Percentiles rank a stretch among this genome's conserved stretches.
These are phyloP conservation scores for Saccharomyces hybrid DNA, from an alignment of 1,139 yeast genomes.

Conservation along the genomic window DNA sequence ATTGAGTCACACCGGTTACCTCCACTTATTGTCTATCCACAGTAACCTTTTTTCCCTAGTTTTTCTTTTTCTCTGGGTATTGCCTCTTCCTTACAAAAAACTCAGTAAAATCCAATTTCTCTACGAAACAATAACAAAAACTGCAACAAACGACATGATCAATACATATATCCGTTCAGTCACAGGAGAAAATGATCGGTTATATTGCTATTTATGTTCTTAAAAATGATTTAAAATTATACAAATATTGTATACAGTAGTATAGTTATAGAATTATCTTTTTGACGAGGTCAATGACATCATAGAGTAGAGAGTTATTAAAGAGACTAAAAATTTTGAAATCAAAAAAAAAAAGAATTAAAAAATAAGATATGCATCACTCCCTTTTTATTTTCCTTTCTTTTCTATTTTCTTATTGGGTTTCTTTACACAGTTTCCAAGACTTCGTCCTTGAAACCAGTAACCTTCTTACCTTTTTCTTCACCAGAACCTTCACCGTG, in stretches of 20 bases:
- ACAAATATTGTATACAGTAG: conserved; percentile 3
- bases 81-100: too few species aligned
- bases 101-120: too few species aligned
- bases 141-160: too few species aligned
- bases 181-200: not conserved
- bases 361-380: not conserved
- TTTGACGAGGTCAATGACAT: conserved; percentile 1
- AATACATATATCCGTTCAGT: not conserved
- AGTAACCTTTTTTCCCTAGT: too few species aligned
- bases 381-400: not conserved
- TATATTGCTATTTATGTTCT: conserved; percentile 2
- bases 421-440: conserved; percentile 67
- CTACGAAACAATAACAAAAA: too few species aligned
- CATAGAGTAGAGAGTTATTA: not conserved
- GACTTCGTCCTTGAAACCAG: conserved; percentile 85
- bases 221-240: conserved; percentile 1
- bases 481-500: conserved; percentile 84
- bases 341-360: not conserved
- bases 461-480: conserved; percentile 87
- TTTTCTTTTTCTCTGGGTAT: too few species aligned
- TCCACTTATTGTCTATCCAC: too few species aligned
- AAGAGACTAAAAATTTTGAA: not conserved
- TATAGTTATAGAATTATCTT: not conserved
- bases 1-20: too few species aligned
- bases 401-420: not conserved